Conservation (phyloP, 1,139 yeast species). For the Magnusiomyces clavatus region DNA sequence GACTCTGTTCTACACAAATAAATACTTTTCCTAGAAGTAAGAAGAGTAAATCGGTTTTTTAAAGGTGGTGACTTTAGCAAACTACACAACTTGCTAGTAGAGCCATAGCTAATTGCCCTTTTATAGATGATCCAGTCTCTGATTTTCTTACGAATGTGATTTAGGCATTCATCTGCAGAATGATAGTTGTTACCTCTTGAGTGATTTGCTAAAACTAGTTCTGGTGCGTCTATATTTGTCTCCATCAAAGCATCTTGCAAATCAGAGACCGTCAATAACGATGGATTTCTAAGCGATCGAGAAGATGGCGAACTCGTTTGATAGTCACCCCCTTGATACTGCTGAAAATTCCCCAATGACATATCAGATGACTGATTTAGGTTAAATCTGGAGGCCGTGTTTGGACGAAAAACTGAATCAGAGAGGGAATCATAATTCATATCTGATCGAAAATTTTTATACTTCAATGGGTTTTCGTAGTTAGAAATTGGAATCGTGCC, state of each 20-base stretch:
- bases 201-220: not conserved
- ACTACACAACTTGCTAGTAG: conserved; percentile 21
- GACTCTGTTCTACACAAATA: conserved; percentile 42
- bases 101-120: not conserved
- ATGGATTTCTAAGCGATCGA: too few species aligned
- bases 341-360: too few species aligned
- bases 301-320: too few species aligned
- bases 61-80: conserved; percentile 36
- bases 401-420: too few species aligned
- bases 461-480: conserved; percentile 3
- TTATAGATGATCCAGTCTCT: conserved; percentile 4
- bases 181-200: not conserved
- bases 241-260: too few species aligned
- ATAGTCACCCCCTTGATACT: too few species aligned
- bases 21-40: conserved; percentile 30
- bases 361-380: too few species aligned
- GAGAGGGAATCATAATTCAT: not conserved
- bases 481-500: conserved; percentile 4
- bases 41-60: conserved; percentile 42
- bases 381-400: too few species aligned
- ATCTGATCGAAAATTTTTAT: not conserved
- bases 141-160: not conserved
- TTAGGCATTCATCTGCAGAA: not conserved
- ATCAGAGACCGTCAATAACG: too few species aligned
- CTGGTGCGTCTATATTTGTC: too few species aligned